Evolutionary conservation across 2,329 filamentous ascomycete genomes (phyloP).

Genomic region (Phialemoniopsis sp.): DNA sequence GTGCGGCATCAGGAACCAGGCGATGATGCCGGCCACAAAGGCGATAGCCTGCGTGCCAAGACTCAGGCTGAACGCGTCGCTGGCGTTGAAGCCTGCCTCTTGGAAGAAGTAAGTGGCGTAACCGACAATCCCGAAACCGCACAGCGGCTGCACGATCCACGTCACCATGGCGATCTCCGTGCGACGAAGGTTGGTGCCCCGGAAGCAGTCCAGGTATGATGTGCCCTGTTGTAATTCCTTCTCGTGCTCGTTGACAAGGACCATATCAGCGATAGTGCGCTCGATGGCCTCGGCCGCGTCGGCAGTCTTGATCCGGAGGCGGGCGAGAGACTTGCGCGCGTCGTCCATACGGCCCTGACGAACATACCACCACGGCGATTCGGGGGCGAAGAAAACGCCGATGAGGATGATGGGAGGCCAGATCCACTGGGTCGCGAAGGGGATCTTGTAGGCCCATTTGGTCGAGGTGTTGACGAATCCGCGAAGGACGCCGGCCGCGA

Average conservation of each 20-base stretch:
- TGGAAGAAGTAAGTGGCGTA: no score
- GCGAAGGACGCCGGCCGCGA: slow-evolving; percentile 30
- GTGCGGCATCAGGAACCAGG: slow-evolving; percentile 11
- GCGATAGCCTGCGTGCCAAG: slow-evolving; percentile 25
- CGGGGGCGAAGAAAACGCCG: slow-evolving; percentile 33
- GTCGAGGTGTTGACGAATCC: slow-evolving; percentile 24
- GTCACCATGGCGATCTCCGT: no score
- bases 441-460: slow-evolving; percentile 35
- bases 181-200: slow-evolving; percentile 34
- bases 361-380: slow-evolving; percentile 42
- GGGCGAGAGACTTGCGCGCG: no score
- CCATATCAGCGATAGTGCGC: slow-evolving; percentile 35
- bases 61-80: slow-evolving; percentile 23
- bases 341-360: slow-evolving; percentile 28
- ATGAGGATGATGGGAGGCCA: slow-evolving; percentile 36
- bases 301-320: no score
- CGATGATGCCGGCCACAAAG: slow-evolving; percentile 7
- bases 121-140: no score
- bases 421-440: slow-evolving; percentile 19
- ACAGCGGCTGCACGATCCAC: no score
- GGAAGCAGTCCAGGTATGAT: slow-evolving; percentile 43
- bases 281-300: no score
- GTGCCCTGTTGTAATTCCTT: slow-evolving; percentile 29
- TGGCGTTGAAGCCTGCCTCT: slow-evolving; percentile 26
- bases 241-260: slow-evolving; percentile 18